Conservation (phyloP, 805 yeast genomes). For the Candida nonsorbophila region DNA sequence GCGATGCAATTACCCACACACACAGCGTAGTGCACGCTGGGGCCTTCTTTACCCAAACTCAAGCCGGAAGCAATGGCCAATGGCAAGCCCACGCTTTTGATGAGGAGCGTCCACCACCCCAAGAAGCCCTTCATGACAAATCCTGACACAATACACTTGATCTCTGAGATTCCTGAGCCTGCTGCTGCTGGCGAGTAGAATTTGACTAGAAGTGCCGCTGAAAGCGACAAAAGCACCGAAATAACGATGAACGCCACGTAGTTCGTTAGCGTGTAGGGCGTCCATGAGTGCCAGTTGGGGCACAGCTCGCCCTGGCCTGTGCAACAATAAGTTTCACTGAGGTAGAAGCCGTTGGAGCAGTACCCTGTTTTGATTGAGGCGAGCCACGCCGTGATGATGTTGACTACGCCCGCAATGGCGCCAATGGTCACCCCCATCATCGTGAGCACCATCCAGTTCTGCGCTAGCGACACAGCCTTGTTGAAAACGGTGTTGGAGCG, state of each 20-base stretch:
- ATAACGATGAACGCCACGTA: constrained; percentile 56
- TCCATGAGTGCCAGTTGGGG: constrained; percentile 67
- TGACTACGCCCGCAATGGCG: constrained; percentile 72
- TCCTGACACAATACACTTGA: constrained; percentile 90
- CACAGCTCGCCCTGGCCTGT: constrained; percentile 57
- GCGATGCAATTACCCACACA: constrained; percentile 88
- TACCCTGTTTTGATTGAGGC: constrained; percentile 74
- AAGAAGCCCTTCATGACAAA: constrained; percentile 76
- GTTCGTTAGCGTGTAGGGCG: constrained; percentile 35
- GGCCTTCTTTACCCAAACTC: constrained; percentile 96
- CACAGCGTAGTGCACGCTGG: constrained; percentile 95
- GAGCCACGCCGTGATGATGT: constrained; percentile 82
- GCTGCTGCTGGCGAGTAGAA: constrained; percentile 84
- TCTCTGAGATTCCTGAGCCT: constrained; percentile 96
- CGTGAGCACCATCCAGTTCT: constrained; percentile 71
- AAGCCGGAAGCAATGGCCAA: constrained; percentile 89
- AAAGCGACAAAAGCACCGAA: constrained; percentile 56
- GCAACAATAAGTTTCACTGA: constrained; percentile 79
- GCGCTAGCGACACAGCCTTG: constrained; percentile 31
- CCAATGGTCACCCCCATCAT: constrained; percentile 77
- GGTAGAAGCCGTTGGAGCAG: constrained; percentile 64
- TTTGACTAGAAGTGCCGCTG: constrained; percentile 66
- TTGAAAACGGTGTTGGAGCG: constrained; percentile 12
- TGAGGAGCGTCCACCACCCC: constrained; percentile 61
- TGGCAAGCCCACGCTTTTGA: constrained; percentile 80